These are phyloP conservation scores for Saccharomycopsis selenospora DNA, from an alignment of 805 yeast genomes.

Conservation along the genomic window DNA sequence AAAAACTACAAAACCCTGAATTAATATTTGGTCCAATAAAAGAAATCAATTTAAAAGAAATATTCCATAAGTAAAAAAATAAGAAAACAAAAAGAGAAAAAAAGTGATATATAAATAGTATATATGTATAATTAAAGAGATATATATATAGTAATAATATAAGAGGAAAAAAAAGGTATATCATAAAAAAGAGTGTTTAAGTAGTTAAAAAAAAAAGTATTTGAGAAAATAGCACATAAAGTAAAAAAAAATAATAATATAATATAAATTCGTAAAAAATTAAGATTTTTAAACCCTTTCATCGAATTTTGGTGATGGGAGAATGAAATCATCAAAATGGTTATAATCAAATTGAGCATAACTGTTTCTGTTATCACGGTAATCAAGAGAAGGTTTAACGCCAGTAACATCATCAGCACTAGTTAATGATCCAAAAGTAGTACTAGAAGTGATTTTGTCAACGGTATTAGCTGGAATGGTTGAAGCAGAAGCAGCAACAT, in stretches of 20 bases:
- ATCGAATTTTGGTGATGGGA: neutral
- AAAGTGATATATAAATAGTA: neutral
- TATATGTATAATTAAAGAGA: neutral
- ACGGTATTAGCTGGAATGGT: too few relatives aligned
- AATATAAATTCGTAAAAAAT: neutral
- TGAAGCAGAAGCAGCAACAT: neutral
- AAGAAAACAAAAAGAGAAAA: neutral
- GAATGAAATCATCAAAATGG: constrained; percentile 18
- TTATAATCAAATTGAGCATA: constrained; percentile 16
- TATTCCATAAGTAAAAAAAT: neutral
- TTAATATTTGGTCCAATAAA: constrained; percentile 5
- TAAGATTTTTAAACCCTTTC: neutral
- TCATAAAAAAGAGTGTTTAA: too few relatives aligned
- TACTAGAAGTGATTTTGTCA: neutral
- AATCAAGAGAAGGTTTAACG: neutral
- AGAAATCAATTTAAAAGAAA: neutral
- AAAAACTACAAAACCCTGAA: constrained; percentile 6
- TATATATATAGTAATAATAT: neutral
- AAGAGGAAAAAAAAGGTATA: neutral
- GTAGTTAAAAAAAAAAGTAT: too few relatives aligned
- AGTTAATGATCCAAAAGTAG: too few relatives aligned
- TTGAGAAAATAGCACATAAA: neutral
- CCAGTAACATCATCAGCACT: neutral
- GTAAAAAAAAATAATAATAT: neutral
- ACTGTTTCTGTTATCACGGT: constrained; percentile 16